Evolutionary conservation across 2,329 filamentous ascomycete genomes (phyloP).

Genomic region (Ilyonectria mors-panacis): DNA sequence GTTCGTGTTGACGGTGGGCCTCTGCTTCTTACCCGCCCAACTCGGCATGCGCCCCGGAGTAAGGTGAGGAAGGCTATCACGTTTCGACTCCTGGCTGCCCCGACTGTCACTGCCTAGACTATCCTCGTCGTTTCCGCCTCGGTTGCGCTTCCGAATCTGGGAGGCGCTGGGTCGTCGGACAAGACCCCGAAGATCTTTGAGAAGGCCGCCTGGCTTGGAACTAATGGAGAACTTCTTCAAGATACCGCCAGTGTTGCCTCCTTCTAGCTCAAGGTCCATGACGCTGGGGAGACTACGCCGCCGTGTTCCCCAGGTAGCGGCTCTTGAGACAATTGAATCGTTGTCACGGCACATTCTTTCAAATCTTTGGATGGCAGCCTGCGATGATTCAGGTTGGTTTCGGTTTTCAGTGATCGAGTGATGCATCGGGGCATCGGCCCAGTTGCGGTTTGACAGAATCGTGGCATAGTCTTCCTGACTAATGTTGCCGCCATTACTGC

Average conservation of each 20-base stretch:
- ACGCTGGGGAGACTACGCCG: constrained; percentile 75
- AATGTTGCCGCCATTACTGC: constrained; percentile 58
- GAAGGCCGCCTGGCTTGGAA: constrained; percentile 63
- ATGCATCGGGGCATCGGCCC: constrained; percentile 64
- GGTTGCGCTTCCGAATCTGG: constrained; percentile 62
- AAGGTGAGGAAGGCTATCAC: constrained; percentile 61
- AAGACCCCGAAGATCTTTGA: constrained; percentile 66
- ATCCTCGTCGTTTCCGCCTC: constrained; percentile 56
- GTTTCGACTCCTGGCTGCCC: constrained; percentile 51
- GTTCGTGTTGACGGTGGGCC: constrained; percentile 67
- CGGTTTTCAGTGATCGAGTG: constrained; percentile 59
- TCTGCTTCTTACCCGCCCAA: constrained; percentile 64
- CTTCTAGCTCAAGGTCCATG: constrained; percentile 68
- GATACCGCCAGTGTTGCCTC: constrained; percentile 71
- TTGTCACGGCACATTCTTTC: constrained; percentile 68
- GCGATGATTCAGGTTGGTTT: constrained; percentile 65
- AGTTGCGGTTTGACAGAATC: constrained; percentile 63
- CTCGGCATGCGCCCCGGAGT: constrained; percentile 66
- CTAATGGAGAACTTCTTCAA: constrained; percentile 74
- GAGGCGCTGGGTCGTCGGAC: constrained; percentile 65
- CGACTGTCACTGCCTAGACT: constrained; percentile 48
- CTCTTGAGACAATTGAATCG: constrained; percentile 72
- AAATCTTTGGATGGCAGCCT: constrained; percentile 68
- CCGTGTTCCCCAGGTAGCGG: constrained; percentile 80
- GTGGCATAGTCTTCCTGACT: constrained; percentile 65